Percentiles rank a stretch among this genome's conserved stretches.
Evolutionary conservation across 345 rosid genomes (phyloP).

Genomic region (Euclidium syriacum): DNA sequence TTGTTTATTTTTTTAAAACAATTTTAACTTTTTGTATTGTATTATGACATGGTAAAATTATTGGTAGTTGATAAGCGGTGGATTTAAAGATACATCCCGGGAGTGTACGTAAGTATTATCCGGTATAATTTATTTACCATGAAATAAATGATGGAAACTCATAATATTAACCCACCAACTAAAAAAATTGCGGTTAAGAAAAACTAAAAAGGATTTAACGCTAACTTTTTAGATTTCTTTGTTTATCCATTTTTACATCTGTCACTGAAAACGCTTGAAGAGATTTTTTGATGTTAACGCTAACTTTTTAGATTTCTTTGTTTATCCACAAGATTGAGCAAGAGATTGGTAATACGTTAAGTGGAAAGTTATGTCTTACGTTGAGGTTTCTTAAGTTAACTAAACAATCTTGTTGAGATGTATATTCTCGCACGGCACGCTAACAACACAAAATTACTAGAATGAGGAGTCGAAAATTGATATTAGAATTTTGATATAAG

Average conservation of each 20-base stretch:
- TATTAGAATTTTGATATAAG: background rate
- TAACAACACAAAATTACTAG: slow-evolving; percentile 9
- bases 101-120: too few relatives aligned
- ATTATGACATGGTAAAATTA: too few relatives aligned
- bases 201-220: background rate
- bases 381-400: slow-evolving; percentile 13
- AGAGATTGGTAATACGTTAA: slow-evolving; percentile 31
- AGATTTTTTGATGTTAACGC: background rate
- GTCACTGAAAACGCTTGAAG: background rate
- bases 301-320: background rate
- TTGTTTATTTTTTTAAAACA: too few relatives aligned
- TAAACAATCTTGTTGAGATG: slow-evolving; percentile 4
- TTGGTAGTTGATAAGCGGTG: too few relatives aligned
- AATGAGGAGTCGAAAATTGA: background rate
- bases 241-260: background rate
- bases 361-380: slow-evolving; percentile 17
- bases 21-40: too few relatives aligned
- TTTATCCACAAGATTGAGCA: slow-evolving; percentile 18
- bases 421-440: slow-evolving; percentile 10
- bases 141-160: background rate
- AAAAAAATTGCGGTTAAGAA: too few relatives aligned
- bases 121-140: background rate
- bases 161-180: background rate
- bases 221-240: background rate
- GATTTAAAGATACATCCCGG: too few relatives aligned